Evolutionary conservation across 1,284 basidiomycete genomes (phyloP), one percentile per base, ranked within the genome.

Genomic region (Singerocomus rubriflavus): DNA sequence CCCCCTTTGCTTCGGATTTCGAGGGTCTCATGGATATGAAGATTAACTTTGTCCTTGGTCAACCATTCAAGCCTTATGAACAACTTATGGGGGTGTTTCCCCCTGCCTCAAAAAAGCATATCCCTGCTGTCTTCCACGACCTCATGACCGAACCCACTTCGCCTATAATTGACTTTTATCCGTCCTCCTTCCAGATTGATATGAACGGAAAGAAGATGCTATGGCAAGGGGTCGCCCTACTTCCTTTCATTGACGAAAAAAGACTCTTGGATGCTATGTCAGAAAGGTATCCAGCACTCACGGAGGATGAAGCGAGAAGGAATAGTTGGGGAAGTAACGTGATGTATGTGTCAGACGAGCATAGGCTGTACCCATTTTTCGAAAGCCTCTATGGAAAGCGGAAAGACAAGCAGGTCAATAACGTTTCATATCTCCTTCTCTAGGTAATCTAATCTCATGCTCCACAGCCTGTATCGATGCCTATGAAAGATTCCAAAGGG

Each of bases 181-280:
- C 97, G 0, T 64, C 78, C 6, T 84, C 88, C 16, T 99, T 99
- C 69, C 83, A 95, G 60, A 89, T 99, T 63, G 97, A 99, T 70
- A 99, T 99, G 97, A 99, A 99, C 66, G 97, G 97, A 55, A 99
- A 99, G 73, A 93, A 92, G 73, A 98, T 99, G 95, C 80, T 91
- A 2, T 99, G 97, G 97, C 97, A 99, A 71, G 97, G 97, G 51
- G 93, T 99, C 41, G 95, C 95, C 0, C 76, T 99, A 3, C 74
- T 99, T 21, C 95, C 97, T 0, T 99, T 99, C 73, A 99, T 99
- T 58, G 93, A 99, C 65, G 81, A 89, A 67, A 81, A 80, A 53
- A 82, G 95, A 16, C 73, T 98, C 21, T 72, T 98, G 46, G 82
- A 80, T 25, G 93, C 94, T 2, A 92, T 99, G 83, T 80, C 77